Base-by-base conservation (phyloP, 164 flowering plant species). In the Nymphaea thermarum region DNA sequence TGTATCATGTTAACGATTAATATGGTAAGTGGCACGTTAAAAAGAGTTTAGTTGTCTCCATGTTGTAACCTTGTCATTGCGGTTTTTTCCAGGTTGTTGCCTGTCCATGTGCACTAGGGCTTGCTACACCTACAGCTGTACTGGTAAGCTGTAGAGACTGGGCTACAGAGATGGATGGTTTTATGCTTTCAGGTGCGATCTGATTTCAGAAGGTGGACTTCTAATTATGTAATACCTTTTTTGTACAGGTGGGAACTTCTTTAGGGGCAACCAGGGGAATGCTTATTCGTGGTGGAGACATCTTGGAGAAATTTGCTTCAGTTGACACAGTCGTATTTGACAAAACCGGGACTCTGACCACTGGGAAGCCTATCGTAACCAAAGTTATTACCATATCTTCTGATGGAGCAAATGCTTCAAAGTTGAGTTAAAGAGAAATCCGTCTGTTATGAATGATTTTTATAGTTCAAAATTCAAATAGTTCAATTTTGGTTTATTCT, bases 41-140 rank as follows among this genome's bases (percentile, higher is more conserved):
- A 25, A 25, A 25, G 36, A 25, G 36, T 25, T 25, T 25, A 25
- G 36, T 25, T 25, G 36, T 25, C 36, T 25, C 36, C 36, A 25
- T 25, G 36, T 25, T 25, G 36, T 25, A 25, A 25, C 36, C 36
- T 25, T 25, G 36, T 25, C 36, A 25, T 25, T 25, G 36, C 36
- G 36, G 36, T 78, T 68, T 62, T 66, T 3, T 77, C 70, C 85
- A 93, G 98, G 98, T 95, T 77, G 75, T 95, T 76, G 98, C 99
- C 65, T 95, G 99, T 77, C 99, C 99, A 68, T 95, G 99, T 81
- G 98, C 99, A 55, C 97, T 95, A 75, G 99, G 99, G 67, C 80
- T 95, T 67, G 99, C 99, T 15, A 95, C 99, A 45, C 99, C 99
- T 14, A 95, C 96, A 66, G 98, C 99, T 70, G 89, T 95, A 73